Percentiles rank a stretch among this genome's conserved stretches.
These are phyloP conservation scores for Pyrenula massariospora DNA, from an alignment of 495 filamentous ascomycete genomes.

Conservation along the genomic window DNA sequence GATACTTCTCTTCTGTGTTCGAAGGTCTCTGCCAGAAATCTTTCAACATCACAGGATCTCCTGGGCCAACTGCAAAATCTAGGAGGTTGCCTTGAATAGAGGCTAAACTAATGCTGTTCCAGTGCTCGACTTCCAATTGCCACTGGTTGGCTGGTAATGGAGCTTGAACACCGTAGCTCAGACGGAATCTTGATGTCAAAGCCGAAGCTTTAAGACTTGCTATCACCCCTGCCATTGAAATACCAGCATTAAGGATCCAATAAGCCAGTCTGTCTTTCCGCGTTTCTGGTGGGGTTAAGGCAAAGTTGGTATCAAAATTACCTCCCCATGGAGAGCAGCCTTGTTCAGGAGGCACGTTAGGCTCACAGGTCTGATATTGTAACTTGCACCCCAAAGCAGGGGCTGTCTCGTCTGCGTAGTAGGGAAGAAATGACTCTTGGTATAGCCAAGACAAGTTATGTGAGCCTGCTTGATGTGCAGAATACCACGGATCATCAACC, in stretches of 20 bases:
- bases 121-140: neutral
- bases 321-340: neutral
- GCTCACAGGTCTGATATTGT: neutral
- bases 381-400: neutral
- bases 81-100: neutral
- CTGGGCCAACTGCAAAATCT: neutral
- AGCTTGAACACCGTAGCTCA: neutral
- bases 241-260: neutral
- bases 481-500: neutral
- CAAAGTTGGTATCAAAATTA: neutral
- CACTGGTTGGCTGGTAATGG: neutral
- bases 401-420: neutral
- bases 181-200: neutral
- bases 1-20: neutral
- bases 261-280: neutral
- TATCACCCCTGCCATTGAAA: neutral
- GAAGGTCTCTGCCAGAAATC: neutral
- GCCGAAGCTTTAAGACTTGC: neutral
- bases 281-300: neutral
- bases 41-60: neutral
- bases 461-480: neutral
- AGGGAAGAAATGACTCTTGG: neutral
- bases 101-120: neutral
- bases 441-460: too few species aligned
- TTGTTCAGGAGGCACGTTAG: neutral